Evolutionary conservation across 495 filamentous ascomycete species (phyloP).

Genomic region (Neurospora sp.): DNA sequence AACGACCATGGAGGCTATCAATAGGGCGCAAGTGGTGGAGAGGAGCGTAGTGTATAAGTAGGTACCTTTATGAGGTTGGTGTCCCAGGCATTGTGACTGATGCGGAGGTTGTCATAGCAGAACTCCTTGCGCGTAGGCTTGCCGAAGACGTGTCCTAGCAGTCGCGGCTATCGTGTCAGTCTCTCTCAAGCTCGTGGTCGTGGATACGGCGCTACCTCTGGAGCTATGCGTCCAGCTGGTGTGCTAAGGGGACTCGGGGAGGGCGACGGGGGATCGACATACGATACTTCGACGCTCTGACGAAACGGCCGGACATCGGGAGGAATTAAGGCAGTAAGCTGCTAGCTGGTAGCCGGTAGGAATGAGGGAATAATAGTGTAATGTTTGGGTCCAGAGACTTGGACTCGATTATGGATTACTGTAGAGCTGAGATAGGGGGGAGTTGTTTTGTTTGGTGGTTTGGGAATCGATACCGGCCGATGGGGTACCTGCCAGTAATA

Average conservation of each 20-base stretch:
- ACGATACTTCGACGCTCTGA: constrained; percentile 98
- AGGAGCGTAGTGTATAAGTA: neutral
- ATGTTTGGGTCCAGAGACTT: neutral
- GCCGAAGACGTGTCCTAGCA: constrained; percentile 90
- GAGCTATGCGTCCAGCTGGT: constrained; percentile 8
- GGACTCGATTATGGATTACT: neutral
- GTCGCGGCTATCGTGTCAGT: constrained; percentile 17
- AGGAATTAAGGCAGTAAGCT: neutral
- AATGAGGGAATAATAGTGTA: neutral
- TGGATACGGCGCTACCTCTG: constrained; percentile 7
- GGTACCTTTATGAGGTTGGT: constrained; percentile 90
- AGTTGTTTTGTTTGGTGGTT: neutral
- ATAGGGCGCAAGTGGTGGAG: neutral
- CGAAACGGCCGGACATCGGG: constrained; percentile 90
- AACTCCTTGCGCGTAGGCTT: constrained; percentile 82
- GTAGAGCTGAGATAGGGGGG: neutral
- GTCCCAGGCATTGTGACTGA: constrained; percentile 98
- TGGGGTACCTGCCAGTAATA: neutral
- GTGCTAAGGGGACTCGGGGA: constrained; percentile 3
- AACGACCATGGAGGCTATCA: neutral
- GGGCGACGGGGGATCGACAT: constrained; percentile 31
- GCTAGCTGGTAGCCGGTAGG: neutral
- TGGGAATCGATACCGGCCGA: neutral
- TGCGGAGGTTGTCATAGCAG: constrained; percentile 90
- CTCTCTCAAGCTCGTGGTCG: constrained; percentile 8